These are phyloP conservation scores for Knoxdaviesia proteae DNA, from an alignment of 2,329 filamentous ascomycete species.

Conservation along the genomic window DNA sequence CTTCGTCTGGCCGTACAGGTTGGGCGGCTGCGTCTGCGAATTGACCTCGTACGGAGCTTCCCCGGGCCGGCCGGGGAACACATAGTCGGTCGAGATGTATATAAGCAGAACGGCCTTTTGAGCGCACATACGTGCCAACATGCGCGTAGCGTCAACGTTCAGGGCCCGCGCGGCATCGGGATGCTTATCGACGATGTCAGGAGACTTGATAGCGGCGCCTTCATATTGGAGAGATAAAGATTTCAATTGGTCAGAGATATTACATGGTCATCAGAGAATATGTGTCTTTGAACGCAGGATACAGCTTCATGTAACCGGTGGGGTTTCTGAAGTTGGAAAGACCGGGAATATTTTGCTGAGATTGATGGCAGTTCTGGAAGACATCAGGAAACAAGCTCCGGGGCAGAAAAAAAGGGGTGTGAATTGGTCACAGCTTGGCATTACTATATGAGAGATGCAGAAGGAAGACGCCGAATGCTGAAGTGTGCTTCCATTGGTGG, in stretches of 20 bases:
- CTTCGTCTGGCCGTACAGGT: constrained; percentile 49
- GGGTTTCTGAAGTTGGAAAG: neutral
- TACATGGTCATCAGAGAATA: too few relatives aligned
- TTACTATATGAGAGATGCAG: too few relatives aligned
- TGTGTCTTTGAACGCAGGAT: too few relatives aligned
- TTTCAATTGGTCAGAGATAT: too few relatives aligned
- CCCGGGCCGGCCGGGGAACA: constrained; percentile 53
- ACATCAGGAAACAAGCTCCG: too few relatives aligned
- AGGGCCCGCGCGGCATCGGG: constrained; percentile 52
- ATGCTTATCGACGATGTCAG: constrained; percentile 66
- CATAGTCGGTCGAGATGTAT: constrained; percentile 70
- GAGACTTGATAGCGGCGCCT: constrained; percentile 76
- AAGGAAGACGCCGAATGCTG: too few relatives aligned
- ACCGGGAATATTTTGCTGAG: too few relatives aligned
- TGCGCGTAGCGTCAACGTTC: constrained; percentile 51
- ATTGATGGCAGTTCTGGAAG: too few relatives aligned
- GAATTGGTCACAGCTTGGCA: too few relatives aligned
- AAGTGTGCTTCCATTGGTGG: too few relatives aligned
- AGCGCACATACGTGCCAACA: constrained; percentile 45
- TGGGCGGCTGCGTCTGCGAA: constrained; percentile 46
- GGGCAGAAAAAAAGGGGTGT: too few relatives aligned
- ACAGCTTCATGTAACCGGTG: neutral
- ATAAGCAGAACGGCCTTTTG: constrained; percentile 41
- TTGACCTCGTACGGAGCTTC: constrained; percentile 63
- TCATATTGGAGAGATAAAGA: neutral